Evolutionary conservation across 768 basidiomycete genomes (phyloP).

Genomic region (Naganishia antarctica): DNA sequence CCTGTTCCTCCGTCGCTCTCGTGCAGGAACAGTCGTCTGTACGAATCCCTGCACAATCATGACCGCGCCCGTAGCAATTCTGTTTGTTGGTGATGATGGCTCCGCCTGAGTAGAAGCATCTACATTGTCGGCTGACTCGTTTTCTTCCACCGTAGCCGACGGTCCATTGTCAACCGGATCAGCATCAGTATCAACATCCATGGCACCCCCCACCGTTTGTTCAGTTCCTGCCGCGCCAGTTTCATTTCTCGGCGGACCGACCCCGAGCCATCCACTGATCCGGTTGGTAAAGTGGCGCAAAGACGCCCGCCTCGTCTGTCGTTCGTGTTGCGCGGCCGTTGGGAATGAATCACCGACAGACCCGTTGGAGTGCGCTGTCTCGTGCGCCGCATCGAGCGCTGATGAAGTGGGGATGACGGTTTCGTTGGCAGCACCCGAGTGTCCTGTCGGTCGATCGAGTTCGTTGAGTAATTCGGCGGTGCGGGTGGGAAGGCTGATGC

Average conservation of each 20-base stretch:
- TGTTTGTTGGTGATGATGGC: not conserved
- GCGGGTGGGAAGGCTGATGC: slow-evolving; percentile 14
- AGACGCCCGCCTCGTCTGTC: not conserved
- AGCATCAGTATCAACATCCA: slow-evolving; percentile 11
- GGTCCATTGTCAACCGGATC: not conserved
- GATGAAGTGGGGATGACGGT: not conserved
- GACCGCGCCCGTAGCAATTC: slow-evolving; percentile 21
- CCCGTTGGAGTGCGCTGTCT: too few species aligned
- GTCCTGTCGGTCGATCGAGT: slow-evolving; percentile 7
- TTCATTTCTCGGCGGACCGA: not conserved
- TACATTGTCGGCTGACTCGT: not conserved
- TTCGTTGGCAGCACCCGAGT: not conserved
- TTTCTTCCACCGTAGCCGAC: not conserved
- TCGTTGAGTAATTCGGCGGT: slow-evolving; percentile 19
- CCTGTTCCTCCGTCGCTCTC: not conserved
- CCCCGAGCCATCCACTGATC: slow-evolving; percentile 10
- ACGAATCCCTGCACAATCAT: slow-evolving; percentile 30
- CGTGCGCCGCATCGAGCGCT: too few species aligned
- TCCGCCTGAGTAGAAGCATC: not conserved
- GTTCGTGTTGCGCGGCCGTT: not conserved
- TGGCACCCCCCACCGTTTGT: not conserved
- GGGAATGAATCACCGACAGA: not conserved
- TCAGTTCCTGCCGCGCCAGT: not conserved
- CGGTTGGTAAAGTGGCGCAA: slow-evolving; percentile 18
- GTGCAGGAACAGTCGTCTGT: slow-evolving; percentile 19